Evolutionary conservation across 2,329 filamentous ascomycete genomes (phyloP).

Genomic region (Plectosphaerella plurivora): DNA sequence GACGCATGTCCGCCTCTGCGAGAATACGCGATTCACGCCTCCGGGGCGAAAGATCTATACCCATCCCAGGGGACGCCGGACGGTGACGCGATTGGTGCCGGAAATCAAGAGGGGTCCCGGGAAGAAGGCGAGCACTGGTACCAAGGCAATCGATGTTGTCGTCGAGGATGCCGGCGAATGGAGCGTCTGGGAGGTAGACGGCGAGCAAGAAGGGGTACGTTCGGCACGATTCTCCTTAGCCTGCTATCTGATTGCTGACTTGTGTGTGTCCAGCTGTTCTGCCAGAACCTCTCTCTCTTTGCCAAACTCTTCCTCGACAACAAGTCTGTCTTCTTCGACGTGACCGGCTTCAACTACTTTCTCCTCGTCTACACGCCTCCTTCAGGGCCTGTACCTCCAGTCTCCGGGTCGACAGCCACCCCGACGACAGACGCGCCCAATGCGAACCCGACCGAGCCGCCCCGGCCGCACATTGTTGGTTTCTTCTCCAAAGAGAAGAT

Average conservation of each 20-base stretch:
- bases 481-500: slow-evolving; percentile 99
- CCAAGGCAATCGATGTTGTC: slow-evolving; percentile 36
- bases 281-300: slow-evolving; percentile 92
- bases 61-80: slow-evolving; percentile 44
- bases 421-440: neutral
- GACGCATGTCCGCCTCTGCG: slow-evolving; percentile 55
- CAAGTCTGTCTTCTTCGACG: slow-evolving; percentile 97
- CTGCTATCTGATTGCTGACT: slow-evolving; percentile 7
- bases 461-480: slow-evolving; percentile 65
- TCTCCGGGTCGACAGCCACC: neutral
- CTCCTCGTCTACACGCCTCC: slow-evolving; percentile 73
- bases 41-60: slow-evolving; percentile 74
- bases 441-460: slow-evolving; percentile 6
- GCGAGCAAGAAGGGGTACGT: slow-evolving; percentile 71
- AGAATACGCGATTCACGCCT: slow-evolving; percentile 33
- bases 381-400: slow-evolving; percentile 16
- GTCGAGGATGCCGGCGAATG: slow-evolving; percentile 64
- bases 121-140: slow-evolving; percentile 28
- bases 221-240: neutral
- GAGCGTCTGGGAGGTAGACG: slow-evolving; percentile 89
- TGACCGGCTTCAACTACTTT: slow-evolving; percentile 91
- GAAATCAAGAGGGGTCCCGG: slow-evolving; percentile 23
- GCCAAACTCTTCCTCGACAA: slow-evolving; percentile 97
- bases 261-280: slow-evolving; percentile 59
- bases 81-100: slow-evolving; percentile 28